Evolutionary conservation across 2,329 filamentous ascomycete species (phyloP).

Genomic region (Aspergillus ochraceus): DNA sequence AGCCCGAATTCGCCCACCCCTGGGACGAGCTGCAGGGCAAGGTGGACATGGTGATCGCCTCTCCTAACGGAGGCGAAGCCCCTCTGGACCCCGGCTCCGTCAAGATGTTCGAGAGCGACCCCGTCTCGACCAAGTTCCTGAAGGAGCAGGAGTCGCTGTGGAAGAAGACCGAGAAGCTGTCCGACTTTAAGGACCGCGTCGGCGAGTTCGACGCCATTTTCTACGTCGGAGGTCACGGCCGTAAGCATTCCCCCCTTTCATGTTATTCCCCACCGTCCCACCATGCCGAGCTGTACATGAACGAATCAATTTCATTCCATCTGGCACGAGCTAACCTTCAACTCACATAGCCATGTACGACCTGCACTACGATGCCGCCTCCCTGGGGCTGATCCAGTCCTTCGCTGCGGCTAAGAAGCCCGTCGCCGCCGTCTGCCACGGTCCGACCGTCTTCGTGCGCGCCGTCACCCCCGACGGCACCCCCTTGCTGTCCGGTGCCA

Average conservation of each 20-base stretch:
- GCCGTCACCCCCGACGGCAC: constrained; percentile 45
- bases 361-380: constrained; percentile 43
- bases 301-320: too few species aligned
- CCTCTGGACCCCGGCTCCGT: constrained; percentile 62
- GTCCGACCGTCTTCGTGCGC: constrained; percentile 45
- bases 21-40: constrained; percentile 59
- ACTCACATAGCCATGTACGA: constrained; percentile 49
- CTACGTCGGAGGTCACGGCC: constrained; percentile 60
- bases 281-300: too few species aligned
- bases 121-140: constrained; percentile 55
- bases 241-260: constrained; percentile 32
- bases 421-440: constrained; percentile 53
- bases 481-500: constrained; percentile 40
- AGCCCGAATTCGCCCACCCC: constrained; percentile 64
- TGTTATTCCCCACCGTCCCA: too few species aligned
- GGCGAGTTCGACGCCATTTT: constrained; percentile 65
- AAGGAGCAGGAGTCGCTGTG: constrained; percentile 59
- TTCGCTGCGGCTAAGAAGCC: constrained; percentile 52
- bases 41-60: constrained; percentile 58
- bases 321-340: background rate
- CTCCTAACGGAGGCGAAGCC: constrained; percentile 61
- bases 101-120: constrained; percentile 56
- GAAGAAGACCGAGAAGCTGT: constrained; percentile 62
- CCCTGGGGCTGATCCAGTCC: constrained; percentile 47
- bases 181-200: constrained; percentile 56